phyloP scores from a whole-genome alignment of 192 early-diverging fungal genomes.

The Cetraspora pellucida region DNA sequence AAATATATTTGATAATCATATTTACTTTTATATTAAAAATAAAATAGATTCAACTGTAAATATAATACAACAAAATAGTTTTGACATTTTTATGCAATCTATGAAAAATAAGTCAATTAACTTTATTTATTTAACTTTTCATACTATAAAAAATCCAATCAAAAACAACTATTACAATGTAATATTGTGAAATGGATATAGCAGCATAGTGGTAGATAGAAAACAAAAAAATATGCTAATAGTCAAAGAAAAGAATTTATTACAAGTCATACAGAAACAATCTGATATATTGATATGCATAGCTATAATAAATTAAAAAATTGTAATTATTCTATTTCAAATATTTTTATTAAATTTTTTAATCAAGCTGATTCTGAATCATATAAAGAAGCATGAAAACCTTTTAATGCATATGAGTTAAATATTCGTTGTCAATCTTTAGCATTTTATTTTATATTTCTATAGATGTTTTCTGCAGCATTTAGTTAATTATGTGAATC shows the following conservation, averaged over 20 bases:
- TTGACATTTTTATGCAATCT: no score
- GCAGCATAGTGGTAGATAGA: no score
- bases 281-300: neutral
- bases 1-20: neutral
- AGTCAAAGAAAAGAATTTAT: no score
- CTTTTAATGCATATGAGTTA: neutral
- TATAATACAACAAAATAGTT: no score
- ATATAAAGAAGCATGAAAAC: neutral
- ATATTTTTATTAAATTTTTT: neutral
- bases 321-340: neutral
- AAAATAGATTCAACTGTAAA: no score
- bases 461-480: neutral
- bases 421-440: neutral
- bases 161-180: no score
- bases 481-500: neutral
- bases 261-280: no score
- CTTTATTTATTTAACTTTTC: no score
- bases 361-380: neutral
- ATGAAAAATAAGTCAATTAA: no score
- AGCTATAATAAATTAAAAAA: neutral
- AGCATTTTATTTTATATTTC: neutral
- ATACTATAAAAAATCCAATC: no score
- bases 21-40: neutral
- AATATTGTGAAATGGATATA: no score
- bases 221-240: no score